Base-by-base conservation (phyloP, 208 protist genomes). In the Trypanosoma theileri region DNA sequence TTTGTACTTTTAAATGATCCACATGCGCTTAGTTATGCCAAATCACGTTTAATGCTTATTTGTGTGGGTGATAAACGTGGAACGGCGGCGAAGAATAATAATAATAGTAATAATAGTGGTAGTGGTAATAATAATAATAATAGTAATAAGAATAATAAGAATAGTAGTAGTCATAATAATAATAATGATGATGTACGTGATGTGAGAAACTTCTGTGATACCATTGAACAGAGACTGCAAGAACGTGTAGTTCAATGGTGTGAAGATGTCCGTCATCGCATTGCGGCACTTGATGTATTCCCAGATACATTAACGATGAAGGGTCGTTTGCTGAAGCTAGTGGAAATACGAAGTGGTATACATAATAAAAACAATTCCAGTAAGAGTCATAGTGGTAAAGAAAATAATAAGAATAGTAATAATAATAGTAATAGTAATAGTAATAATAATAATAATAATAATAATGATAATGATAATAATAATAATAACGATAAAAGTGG, bases 1-100 rank as follows among this genome's bases (percentile, higher is more conserved):
- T 83, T 88, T 45, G 71, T 96, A 44, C 66, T 79, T 41, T 60
- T 71, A 17, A 46, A 72, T 31, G 80, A 86, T 57, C 76, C 83
- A 22, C 24, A 66, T 22, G 60, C 82, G n/a, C 51, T 94, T 22
- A 66, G 61, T 7, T 58, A 74, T 6, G 87, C 88, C 4, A 82
- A 85, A 45, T 84, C 83, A 52, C 77, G 85, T 16, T 78, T 96
- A 22, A 62, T 91, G 40, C 26, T 86, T 21, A 50, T 89, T 58
- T 77, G 83, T 21, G 76, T 67, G 0, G 74, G 71, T 35, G 28
- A 35, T 35, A 35, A 6, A 35, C 28, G 28, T 35, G 28, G 28
- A 8, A 52, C 71, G 75, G 31, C 61, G 71, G 10, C 73, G 69
- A 51, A 76, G 80, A 44, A 70, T 42, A 41, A 35, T 35, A 6